phyloP scores from a whole-genome alignment of 208 protist species.

The Leishmania major region DNA sequence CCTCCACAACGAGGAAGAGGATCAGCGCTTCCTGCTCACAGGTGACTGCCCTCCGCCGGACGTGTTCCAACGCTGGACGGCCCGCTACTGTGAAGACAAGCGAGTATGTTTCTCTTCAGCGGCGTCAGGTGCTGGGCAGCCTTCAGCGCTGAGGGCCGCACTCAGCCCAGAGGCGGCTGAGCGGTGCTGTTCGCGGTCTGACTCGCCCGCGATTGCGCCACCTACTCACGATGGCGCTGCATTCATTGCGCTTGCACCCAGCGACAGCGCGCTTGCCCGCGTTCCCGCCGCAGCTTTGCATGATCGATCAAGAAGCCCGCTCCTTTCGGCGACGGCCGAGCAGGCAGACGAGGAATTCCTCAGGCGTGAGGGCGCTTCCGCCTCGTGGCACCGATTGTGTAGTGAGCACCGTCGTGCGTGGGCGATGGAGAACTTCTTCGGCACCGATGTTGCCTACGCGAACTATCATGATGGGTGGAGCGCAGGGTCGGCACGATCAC shows the following conservation, averaged over 20 bases:
- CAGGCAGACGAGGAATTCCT: neutral
- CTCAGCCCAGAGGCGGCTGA: neutral
- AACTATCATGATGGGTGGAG: neutral
- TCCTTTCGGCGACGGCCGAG: neutral
- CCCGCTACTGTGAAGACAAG: conserved; percentile 15
- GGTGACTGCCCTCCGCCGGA: conserved; percentile 30
- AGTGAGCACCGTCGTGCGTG: conserved; percentile 17
- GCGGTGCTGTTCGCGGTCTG: neutral
- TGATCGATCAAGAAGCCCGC: neutral
- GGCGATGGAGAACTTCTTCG: conserved; percentile 6
- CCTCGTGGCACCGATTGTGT: conserved; percentile 9
- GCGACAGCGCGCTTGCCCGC: neutral
- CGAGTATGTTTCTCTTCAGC: neutral
- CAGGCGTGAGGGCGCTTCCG: neutral
- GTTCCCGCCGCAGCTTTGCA: neutral
- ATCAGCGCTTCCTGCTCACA: conserved; percentile 28
- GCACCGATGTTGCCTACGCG: neutral
- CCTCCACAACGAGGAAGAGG: conserved; percentile 26
- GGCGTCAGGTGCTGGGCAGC: neutral
- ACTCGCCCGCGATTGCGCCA: neutral
- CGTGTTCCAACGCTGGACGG: conserved; percentile 32
- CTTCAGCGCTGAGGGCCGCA: neutral
- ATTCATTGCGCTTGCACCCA: neutral
- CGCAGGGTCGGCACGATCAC: neutral
- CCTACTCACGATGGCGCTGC: neutral